Evolutionary conservation across 331 rosid species (phyloP).

Genomic region (Stylosanthes scabra): DNA sequence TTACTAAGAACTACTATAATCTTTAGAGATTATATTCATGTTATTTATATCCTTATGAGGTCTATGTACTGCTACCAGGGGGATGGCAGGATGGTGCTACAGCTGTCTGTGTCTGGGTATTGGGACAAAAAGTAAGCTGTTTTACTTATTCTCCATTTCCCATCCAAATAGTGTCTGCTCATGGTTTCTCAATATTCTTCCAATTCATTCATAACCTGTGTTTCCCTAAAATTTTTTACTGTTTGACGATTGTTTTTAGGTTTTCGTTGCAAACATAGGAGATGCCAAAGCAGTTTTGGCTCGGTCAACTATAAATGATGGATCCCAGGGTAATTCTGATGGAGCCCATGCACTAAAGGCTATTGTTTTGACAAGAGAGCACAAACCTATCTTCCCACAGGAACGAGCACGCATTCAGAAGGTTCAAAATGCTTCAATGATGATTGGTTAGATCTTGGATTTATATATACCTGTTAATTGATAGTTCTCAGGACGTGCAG

Average conservation of each 20-base stretch:
- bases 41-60: slow-evolving; percentile 39
- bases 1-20: background rate
- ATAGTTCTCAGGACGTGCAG: slow-evolving; percentile 15
- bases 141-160: background rate
- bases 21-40: slow-evolving; percentile 32
- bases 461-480: slow-evolving; percentile 19
- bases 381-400: slow-evolving; percentile 85
- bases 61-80: slow-evolving; percentile 52
- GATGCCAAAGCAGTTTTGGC: slow-evolving; percentile 95
- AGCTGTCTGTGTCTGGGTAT: slow-evolving; percentile 86
- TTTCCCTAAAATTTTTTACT: background rate
- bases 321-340: slow-evolving; percentile 50
- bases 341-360: slow-evolving; percentile 64
- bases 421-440: slow-evolving; percentile 49
- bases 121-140: slow-evolving; percentile 80
- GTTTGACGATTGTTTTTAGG: slow-evolving; percentile 53
- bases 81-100: slow-evolving; percentile 99
- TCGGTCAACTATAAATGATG: slow-evolving; percentile 60
- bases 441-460: slow-evolving; percentile 24
- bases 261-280: slow-evolving; percentile 84
- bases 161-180: slow-evolving; percentile 8
- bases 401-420: slow-evolving; percentile 92
- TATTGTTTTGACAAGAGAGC: slow-evolving; percentile 90
- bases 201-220: background rate
- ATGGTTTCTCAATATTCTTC: slow-evolving; percentile 10